These are phyloP conservation scores for Trichoderma asperellum DNA, from an alignment of 2,329 filamentous ascomycete genomes.

Conservation along the genomic window DNA sequence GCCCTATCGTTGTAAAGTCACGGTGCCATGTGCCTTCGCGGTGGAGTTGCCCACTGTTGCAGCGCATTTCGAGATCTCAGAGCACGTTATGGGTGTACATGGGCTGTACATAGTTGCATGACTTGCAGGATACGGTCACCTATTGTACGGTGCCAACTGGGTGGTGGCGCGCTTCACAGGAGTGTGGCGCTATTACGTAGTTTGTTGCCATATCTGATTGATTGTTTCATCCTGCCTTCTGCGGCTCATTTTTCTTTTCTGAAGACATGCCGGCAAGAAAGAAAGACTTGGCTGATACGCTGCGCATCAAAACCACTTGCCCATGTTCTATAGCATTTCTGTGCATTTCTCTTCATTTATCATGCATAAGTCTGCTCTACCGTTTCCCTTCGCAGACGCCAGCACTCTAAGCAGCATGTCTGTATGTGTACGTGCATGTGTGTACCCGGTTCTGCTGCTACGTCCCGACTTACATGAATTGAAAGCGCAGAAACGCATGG, in stretches of 20 bases:
- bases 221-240: neutral
- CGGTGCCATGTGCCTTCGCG: constrained; percentile 28
- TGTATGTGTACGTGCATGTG: neutral
- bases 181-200: constrained; percentile 10
- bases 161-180: constrained; percentile 6
- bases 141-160: neutral
- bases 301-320: neutral
- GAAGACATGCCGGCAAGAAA: neutral
- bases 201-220: neutral
- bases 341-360: constrained; percentile 7
- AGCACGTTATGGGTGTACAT: constrained; percentile 14
- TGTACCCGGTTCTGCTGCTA: constrained; percentile 18
- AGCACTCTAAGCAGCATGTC: constrained; percentile 7
- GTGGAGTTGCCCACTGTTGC: constrained; percentile 26
- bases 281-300: neutral
- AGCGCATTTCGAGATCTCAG: constrained; percentile 6
- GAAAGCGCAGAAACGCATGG: neutral
- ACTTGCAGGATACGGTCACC: constrained; percentile 1
- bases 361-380: neutral
- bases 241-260: neutral
- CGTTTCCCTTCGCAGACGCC: neutral
- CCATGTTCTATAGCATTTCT: neutral
- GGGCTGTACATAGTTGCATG: constrained; percentile 18
- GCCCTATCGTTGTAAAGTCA: constrained; percentile 28
- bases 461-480: neutral